Base-by-base conservation (phyloP, 257 asterid species). In the Solanum sitiens region DNA sequence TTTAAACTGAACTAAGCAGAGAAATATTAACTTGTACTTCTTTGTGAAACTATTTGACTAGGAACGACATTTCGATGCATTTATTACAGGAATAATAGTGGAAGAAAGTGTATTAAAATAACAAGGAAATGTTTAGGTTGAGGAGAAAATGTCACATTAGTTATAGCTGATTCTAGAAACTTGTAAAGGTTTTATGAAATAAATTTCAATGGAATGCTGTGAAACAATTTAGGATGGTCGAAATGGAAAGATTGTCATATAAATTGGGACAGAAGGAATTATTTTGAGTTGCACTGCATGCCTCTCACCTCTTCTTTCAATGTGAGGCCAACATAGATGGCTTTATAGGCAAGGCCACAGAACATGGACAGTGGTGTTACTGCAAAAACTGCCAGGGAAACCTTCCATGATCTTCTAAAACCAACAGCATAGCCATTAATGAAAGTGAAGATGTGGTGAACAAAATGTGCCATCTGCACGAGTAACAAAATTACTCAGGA, bases 301-400 rank as follows among this genome's bases (percentile, higher is more conserved):
- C 21, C 23, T 72, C 89, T 90, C 87, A 95, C 98, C 98, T 93
- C 98, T 93, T 95, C 98, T 91, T 95, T 94, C 83, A 93, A 90
- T 7, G 98, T 86, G 90, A 95, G 92, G 89, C 98, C 98, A 42
- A 94, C 96, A 8, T 95, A 95, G 86, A 95, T 89, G 32, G 95
- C 96, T 92, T 95, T 95, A 71, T 95, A 95, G 42, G 95, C 95
- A 82, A 95, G 92, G 42, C 98, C 98, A 88, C 98, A 95, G 45
- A 93, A 92, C 98, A 95, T 95, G 4, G 95, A 94, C 63, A 95
- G 88, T 18, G 98, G 98, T 6, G 98, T 95, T 56, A 95, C 98
- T 79, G 96, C 98, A 79, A 95, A 93, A 87, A 95, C 97, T 40
- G 94, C 98, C 27, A 95, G 88, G 18, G 98, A 93, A 84, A 95